These are phyloP conservation scores for Serpula lacrymans DNA, from an alignment of 768 basidiomycete species.

Conservation along the genomic window DNA sequence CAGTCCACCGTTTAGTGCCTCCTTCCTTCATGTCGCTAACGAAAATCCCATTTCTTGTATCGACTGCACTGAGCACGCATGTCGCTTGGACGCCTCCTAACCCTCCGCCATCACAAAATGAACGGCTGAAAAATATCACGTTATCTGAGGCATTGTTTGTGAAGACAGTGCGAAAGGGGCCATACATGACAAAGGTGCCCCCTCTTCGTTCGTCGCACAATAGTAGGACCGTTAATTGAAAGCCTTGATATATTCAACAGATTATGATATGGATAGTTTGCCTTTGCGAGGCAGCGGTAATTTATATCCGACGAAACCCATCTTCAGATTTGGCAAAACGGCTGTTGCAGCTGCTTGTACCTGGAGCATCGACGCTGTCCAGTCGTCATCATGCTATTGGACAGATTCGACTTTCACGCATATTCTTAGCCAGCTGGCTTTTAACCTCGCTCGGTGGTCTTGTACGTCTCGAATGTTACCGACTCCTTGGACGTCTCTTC, in stretches of 20 bases:
- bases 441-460: slow-evolving; percentile 18
- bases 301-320: too few species aligned
- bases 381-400: neutral
- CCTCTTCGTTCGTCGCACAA: neutral
- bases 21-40: slow-evolving; percentile 31
- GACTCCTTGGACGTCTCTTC: slow-evolving; percentile 31
- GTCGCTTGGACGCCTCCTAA: slow-evolving; percentile 5
- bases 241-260: neutral
- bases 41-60: slow-evolving; percentile 40
- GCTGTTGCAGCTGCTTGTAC: neutral
- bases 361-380: neutral
- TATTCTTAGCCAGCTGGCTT: slow-evolving; percentile 22
- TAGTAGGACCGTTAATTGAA: too few species aligned
- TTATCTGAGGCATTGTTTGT: too few species aligned
- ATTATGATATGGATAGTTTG: neutral
- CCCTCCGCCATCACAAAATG: neutral
- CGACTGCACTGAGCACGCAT: slow-evolving; percentile 35
- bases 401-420: slow-evolving; percentile 15
- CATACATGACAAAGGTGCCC: too few species aligned
- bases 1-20: too few species aligned
- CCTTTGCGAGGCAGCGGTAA: neutral
- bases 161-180: too few species aligned
- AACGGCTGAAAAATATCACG: slow-evolving; percentile 1
- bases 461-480: slow-evolving; percentile 34
- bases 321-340: neutral